A percentile compares a stretch with the other conserved stretches of the same genome.
Evolutionary conservation across 306 rosid genomes (phyloP).

Genomic region (Prunus mongolica): DNA sequence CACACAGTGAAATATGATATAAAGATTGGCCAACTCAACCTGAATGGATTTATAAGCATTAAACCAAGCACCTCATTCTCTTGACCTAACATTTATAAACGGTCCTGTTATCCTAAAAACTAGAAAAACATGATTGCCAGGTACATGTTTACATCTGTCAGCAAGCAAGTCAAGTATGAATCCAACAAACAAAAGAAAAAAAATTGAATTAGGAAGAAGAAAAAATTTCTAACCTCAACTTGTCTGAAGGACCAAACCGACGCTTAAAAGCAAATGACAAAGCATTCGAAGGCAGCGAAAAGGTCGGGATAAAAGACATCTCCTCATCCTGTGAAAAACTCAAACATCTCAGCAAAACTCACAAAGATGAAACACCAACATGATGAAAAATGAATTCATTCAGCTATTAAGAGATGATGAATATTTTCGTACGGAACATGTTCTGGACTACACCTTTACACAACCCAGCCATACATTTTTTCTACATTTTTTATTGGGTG

Average conservation of each 20-base stretch:
- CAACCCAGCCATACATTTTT: background rate
- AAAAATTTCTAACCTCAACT: slow-evolving; percentile 59
- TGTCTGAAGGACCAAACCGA: slow-evolving; percentile 67
- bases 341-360: slow-evolving; percentile 8
- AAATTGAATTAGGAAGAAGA: background rate
- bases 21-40: background rate
- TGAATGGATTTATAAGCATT: slow-evolving; percentile 2
- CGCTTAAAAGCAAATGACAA: slow-evolving; percentile 86
- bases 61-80: background rate
- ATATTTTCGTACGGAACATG: background rate
- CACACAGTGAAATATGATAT: background rate
- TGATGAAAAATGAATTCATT: slow-evolving; percentile 3
- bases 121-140: background rate
- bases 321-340: slow-evolving; percentile 69
- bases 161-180: background rate
- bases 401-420: background rate
- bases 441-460: background rate
- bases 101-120: background rate
- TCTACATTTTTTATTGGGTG: background rate
- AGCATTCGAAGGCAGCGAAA: slow-evolving; percentile 81
- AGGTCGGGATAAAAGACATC: slow-evolving; percentile 71
- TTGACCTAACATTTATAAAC: background rate
- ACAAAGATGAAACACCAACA: background rate
- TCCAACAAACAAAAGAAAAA: background rate
- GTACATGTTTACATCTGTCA: background rate